Percentiles rank a stretch among this genome's conserved stretches.
These are phyloP conservation scores for Ceratobasidium sp. DNA, from an alignment of 1,284 basidiomycete genomes.

Conservation along the genomic window DNA sequence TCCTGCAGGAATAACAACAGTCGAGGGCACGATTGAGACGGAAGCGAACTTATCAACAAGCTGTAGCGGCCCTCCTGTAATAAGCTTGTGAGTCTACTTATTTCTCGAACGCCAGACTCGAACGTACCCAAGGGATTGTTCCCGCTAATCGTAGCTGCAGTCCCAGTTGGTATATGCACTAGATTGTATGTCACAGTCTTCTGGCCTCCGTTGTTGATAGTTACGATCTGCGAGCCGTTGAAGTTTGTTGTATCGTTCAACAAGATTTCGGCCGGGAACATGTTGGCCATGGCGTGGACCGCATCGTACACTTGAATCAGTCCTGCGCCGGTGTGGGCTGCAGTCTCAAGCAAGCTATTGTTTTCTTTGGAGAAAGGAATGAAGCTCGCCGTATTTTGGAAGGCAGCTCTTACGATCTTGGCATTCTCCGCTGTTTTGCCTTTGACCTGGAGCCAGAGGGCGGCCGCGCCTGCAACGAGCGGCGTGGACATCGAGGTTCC, in stretches of 20 bases:
- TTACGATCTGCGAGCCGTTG: conserved; percentile 43
- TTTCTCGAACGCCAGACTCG: too few species aligned
- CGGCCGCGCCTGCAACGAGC: conserved; percentile 68
- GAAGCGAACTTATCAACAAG: too few species aligned
- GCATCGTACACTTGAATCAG: conserved; percentile 70
- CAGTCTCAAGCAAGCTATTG: conserved; percentile 62
- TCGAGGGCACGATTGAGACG: too few species aligned
- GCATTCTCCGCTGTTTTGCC: conserved; percentile 56
- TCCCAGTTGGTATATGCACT: conserved; percentile 46
- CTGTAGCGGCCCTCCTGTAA: too few species aligned
- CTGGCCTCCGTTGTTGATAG: conserved; percentile 45
- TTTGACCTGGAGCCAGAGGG: conserved; percentile 65
- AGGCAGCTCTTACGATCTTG: conserved; percentile 56
- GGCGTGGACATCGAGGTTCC: conserved; percentile 57
- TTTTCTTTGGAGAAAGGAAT: conserved; percentile 58
- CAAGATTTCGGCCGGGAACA: conserved; percentile 66
- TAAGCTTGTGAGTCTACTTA: too few species aligned
- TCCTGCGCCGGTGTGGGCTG: conserved; percentile 71
- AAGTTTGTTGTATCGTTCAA: conserved; percentile 73
- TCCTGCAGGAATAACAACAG: too few species aligned
- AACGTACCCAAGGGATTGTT: too few species aligned
- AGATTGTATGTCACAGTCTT: conserved; percentile 45
- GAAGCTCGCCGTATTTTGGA: conserved; percentile 65
- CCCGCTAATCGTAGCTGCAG: conserved; percentile 55
- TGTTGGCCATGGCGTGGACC: conserved; percentile 60